phyloP scores from a whole-genome alignment of 371 early-diverging fungal genomes.

The Mucor piriformis region DNA sequence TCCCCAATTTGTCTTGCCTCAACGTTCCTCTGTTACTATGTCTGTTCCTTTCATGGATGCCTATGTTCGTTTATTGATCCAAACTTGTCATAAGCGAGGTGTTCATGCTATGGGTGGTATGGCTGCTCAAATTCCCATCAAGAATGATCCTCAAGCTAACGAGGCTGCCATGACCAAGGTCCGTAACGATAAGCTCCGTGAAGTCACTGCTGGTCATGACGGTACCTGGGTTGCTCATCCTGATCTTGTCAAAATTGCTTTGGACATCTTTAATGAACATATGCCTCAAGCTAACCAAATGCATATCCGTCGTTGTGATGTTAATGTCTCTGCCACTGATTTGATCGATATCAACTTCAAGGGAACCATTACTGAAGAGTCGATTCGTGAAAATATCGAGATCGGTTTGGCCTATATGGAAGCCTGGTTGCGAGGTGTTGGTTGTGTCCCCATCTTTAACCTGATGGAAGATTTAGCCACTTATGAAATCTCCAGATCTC shows the following conservation, averaged over 20 bases:
- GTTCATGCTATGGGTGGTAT: conserved; percentile 99
- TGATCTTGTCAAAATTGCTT: conserved; percentile 87
- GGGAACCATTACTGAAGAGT: conserved; percentile 86
- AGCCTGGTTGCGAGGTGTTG: conserved; percentile 93
- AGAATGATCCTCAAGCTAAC: conserved; percentile 87
- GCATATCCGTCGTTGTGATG: conserved; percentile 89
- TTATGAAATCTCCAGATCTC: conserved; percentile 96
- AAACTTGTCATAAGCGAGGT: conserved; percentile 96
- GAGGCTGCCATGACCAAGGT: conserved; percentile 93
- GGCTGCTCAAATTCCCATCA: conserved; percentile 98
- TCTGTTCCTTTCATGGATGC: conserved; percentile 96
- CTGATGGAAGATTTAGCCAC: conserved; percentile 72
- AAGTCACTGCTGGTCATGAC: conserved; percentile 94
- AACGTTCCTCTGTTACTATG: conserved; percentile 91
- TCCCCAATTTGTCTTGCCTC: conserved; percentile 85
- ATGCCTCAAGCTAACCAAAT: conserved; percentile 97
- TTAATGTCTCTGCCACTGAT: conserved; percentile 80
- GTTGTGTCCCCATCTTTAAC: conserved; percentile 93
- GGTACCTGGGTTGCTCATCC: conserved; percentile 99
- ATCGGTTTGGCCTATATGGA: conserved; percentile 94
- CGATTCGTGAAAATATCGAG: conserved; percentile 89
- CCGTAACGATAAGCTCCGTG: conserved; percentile 91
- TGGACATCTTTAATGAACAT: conserved; percentile 88
- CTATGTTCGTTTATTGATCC: conserved; percentile 88
- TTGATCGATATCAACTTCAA: conserved; percentile 82